These are phyloP conservation scores for Lipomyces sp. DNA, from an alignment of 805 yeast species.

Conservation along the genomic window DNA sequence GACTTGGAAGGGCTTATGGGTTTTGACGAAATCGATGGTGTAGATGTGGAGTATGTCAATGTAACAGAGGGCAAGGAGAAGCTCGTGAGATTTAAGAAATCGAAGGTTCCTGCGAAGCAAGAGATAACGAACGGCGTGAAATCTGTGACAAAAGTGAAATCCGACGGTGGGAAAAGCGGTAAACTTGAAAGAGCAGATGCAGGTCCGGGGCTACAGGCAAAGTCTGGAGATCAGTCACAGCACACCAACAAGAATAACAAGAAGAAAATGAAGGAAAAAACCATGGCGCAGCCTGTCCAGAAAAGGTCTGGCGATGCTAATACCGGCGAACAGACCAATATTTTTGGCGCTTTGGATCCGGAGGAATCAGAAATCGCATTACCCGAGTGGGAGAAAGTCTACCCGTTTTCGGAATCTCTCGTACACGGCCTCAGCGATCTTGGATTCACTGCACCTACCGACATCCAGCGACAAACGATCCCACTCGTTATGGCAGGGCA, in stretches of 20 bases:
- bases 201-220: conserved; percentile 22
- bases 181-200: conserved; percentile 26
- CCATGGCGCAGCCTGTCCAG: conserved; percentile 3
- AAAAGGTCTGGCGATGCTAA: conserved; percentile 10
- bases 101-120: conserved; percentile 49
- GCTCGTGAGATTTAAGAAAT: conserved; percentile 30
- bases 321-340: conserved; percentile 27
- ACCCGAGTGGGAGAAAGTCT: conserved; percentile 47
- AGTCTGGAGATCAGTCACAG: conserved; percentile 16
- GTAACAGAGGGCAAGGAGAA: conserved; percentile 53
- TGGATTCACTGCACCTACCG: conserved; percentile 75
- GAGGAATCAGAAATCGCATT: conserved; percentile 39
- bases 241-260: conserved; percentile 7
- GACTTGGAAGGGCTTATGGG: conserved; percentile 93
- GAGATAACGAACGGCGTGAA: conserved; percentile 36
- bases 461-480: conserved; percentile 75
- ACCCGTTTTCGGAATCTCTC: conserved; percentile 57
- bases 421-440: conserved; percentile 64
- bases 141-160: conserved; percentile 23
- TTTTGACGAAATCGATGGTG: conserved; percentile 92
- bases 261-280: conserved; percentile 17
- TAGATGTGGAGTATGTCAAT: conserved; percentile 72
- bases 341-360: conserved; percentile 35
- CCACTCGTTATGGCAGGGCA: conserved; percentile 73
- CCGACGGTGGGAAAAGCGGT: conserved; percentile 38